phyloP scores from a whole-genome alignment of 305 asterid species.

The Fraxinus sp. region DNA sequence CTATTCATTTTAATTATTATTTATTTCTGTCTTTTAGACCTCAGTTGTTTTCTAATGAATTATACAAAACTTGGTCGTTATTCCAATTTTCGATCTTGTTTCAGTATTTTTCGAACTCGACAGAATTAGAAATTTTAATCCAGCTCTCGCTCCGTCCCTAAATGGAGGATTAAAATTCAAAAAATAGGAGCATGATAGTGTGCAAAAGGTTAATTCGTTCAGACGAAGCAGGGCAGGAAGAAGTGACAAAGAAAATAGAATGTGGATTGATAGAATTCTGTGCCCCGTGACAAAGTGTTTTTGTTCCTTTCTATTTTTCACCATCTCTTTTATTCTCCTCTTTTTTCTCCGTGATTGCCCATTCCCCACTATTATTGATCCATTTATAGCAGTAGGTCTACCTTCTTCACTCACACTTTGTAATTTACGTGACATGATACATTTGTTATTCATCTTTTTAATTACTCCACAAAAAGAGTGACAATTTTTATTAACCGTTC shows the following conservation, averaged over 20 bases:
- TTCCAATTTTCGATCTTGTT: not conserved
- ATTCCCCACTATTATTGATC: not conserved
- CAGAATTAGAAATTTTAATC: not conserved
- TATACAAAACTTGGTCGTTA: not conserved
- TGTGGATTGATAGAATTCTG: not conserved
- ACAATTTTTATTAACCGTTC: too few species aligned
- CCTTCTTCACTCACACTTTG: not conserved
- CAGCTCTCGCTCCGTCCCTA: not conserved
- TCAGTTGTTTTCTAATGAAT: not conserved
- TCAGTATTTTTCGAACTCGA: not conserved
- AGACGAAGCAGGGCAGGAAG: not conserved
- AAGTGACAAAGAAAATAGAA: constrained; percentile 16
- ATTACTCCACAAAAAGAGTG: not conserved
- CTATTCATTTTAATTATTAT: not conserved
- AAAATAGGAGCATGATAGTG: not conserved
- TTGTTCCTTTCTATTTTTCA: not conserved
- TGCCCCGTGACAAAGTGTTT: not conserved
- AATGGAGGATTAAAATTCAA: not conserved
- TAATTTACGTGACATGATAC: not conserved
- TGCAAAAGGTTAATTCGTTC: not conserved
- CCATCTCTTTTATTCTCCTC: constrained; percentile 11
- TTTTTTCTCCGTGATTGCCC: not conserved
- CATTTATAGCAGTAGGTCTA: not conserved
- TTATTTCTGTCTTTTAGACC: not conserved
- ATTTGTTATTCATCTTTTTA: not conserved